Evolutionary conservation across 768 basidiomycete species (phyloP), one percentile per base, ranked within the genome.

Genomic region (Termitomyces sp.): DNA sequence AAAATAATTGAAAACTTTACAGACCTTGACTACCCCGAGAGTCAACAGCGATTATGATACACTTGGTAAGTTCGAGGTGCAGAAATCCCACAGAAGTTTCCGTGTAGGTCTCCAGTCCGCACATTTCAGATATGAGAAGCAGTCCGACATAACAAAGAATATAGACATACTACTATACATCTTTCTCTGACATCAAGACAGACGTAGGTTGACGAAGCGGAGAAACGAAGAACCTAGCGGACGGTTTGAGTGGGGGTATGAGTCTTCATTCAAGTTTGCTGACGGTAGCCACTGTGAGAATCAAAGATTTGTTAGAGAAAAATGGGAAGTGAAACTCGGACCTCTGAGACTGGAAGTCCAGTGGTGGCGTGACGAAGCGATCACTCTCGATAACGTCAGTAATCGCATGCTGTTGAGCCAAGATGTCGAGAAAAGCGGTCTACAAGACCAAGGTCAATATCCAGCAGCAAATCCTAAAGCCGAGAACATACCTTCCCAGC

Each of bases 261-360:
- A 0, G 85, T 87, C 64, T 93, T 91, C 77, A 83, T 83, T n/a
- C n/a, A n/a, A n/a, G n/a, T n/a, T 67, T 96, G 93, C 65, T 95
- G 91, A 57, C 87, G 89, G 65, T 93, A 95, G 0, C 90, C 92
- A 49, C 85, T 88, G 36, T 46, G 61, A 43, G 4, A 20, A n/a
- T 14, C 6, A 13, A 60, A 42, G 30, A 13, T 56, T 20, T n/a
- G 53, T 22, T 18, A 52, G 27, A 26, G 2, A n/a, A 30, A 30
- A 30, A 30, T 30, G 30, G 3, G 7, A 30, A 30, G 30, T 3
- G 30, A n/a, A n/a, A n/a, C n/a, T 7, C 69, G 22, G 48, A 76
- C 60, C 85, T 88, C 74, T 88, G 86, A 57, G 87, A 75, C 62
- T 81, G 79, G 63, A 87, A 89, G 62, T 88, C 82, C 0, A 69